Conservation (phyloP, 192 early-diverging fungal genomes). For the Helicostylum pulchrum region DNA sequence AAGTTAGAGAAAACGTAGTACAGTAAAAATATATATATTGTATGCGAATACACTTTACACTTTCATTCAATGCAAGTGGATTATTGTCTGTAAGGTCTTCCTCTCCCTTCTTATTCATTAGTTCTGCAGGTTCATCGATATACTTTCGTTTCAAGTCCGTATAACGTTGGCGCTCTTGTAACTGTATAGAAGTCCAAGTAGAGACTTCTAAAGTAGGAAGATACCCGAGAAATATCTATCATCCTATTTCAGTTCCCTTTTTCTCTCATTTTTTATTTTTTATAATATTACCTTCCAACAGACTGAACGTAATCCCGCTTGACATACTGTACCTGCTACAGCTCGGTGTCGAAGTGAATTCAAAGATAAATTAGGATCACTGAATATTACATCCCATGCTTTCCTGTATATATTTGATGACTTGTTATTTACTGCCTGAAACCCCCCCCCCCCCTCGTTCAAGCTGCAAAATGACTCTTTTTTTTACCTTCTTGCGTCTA, state of each 20-base stretch:
- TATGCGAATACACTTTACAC: constrained; percentile 47
- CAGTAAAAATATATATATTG: too few relatives aligned
- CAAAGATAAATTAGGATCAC: constrained; percentile 43
- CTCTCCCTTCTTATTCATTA: constrained; percentile 41
- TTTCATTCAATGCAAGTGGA: constrained; percentile 81
- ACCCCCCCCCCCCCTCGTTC: too few relatives aligned
- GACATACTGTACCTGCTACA: constrained; percentile 45
- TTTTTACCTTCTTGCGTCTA: background rate
- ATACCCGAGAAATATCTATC: constrained; percentile 50
- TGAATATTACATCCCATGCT: constrained; percentile 52
- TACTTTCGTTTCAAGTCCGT: constrained; percentile 61
- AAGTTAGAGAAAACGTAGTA: background rate
- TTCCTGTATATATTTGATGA: constrained; percentile 11
- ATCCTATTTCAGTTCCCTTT: background rate
- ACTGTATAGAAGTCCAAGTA: constrained; percentile 57
- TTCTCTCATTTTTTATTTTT: background rate
- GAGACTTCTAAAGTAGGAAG: constrained; percentile 49
- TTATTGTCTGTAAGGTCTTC: constrained; percentile 75
- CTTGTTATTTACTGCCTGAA: too few relatives aligned
- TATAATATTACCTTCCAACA: constrained; percentile 54
- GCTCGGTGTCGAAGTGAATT: constrained; percentile 45
- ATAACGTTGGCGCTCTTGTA: constrained; percentile 67
- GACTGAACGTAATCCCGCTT: constrained; percentile 49
- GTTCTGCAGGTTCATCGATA: constrained; percentile 58
- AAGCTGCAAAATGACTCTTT: too few relatives aligned